Conservation (phyloP, 345 rosid species). For the Capsella bursapastoris region DNA sequence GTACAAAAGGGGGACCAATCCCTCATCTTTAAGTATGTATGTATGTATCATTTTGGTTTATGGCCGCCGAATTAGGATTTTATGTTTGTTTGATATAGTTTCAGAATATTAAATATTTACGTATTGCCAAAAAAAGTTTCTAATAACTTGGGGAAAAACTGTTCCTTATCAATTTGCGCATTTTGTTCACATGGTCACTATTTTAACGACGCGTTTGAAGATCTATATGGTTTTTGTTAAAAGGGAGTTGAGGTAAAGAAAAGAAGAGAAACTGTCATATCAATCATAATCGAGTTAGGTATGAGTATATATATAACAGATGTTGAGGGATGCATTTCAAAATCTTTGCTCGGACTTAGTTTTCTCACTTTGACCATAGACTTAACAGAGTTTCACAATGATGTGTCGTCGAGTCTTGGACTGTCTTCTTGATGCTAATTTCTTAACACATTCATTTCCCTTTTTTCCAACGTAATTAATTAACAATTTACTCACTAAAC, state of each 20-base stretch:
- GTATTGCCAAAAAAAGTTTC: neutral
- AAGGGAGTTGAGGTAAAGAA: slow-evolving; percentile 5
- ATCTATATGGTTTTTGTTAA: slow-evolving; percentile 12
- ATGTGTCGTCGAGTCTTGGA: slow-evolving; percentile 37
- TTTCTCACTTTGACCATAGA: slow-evolving; percentile 39
- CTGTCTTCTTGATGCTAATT: slow-evolving; percentile 23
- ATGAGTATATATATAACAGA: slow-evolving; percentile 22
- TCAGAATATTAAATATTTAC: neutral
- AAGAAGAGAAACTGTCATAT: slow-evolving; percentile 37
- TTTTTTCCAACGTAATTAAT: slow-evolving; percentile 23
- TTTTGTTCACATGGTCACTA: neutral
- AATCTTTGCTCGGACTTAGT: slow-evolving; percentile 28
- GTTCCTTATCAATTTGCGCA: neutral
- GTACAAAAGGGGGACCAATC: neutral
- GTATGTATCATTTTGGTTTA: neutral
- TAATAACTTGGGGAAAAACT: neutral
- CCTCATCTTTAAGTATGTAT: neutral
- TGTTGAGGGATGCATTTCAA: slow-evolving; percentile 30
- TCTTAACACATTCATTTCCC: slow-evolving; percentile 8
- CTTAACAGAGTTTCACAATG: slow-evolving; percentile 29
- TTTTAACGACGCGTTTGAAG: neutral
- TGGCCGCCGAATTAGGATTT: neutral
- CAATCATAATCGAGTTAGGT: slow-evolving; percentile 42
- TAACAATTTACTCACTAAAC: slow-evolving; percentile 18
- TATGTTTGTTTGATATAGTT: neutral